Evolutionary conservation across 2,329 filamentous ascomycete species (phyloP).

Genomic region (Albophoma yamanashiensis): DNA sequence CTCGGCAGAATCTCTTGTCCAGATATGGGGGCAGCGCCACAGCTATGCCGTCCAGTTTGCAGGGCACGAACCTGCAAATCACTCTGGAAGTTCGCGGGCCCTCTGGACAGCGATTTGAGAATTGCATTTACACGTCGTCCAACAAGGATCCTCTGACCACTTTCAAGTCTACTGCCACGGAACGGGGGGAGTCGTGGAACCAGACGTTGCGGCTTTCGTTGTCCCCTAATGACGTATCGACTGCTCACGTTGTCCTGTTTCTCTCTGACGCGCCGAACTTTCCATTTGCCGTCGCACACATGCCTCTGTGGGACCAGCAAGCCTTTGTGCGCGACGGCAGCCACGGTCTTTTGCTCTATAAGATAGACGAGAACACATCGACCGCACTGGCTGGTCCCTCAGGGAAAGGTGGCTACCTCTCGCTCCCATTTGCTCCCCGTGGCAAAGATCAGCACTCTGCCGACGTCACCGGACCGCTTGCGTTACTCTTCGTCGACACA

Average conservation of each 20-base stretch:
- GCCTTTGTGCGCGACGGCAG: conserved; percentile 82
- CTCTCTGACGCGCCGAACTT: conserved; percentile 77
- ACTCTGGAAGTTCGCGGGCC: conserved; percentile 78
- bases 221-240: conserved; percentile 66
- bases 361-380: conserved; percentile 83
- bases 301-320: conserved; percentile 86
- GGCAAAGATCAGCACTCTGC: conserved; percentile 57
- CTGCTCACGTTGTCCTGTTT: conserved; percentile 81
- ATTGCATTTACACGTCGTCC: conserved; percentile 78
- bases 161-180: conserved; percentile 76
- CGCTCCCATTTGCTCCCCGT: conserved; percentile 66
- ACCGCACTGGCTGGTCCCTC: conserved; percentile 47
- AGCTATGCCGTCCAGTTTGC: conserved; percentile 49
- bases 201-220: conserved; percentile 78
- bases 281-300: conserved; percentile 84
- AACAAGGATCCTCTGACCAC: conserved; percentile 70
- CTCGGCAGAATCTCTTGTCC: conserved; percentile 61
- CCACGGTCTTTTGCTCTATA: conserved; percentile 75
- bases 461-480: conserved; percentile 70
- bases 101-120: conserved; percentile 72
- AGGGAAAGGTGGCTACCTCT: conserved; percentile 80
- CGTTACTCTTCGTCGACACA: conserved; percentile 68
- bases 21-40: conserved; percentile 64
- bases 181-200: conserved; percentile 75
- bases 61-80: conserved; percentile 70